These are phyloP conservation scores for Heliamphora pulchella DNA, from an alignment of 179 eudicot species.

Conservation along the genomic window DNA sequence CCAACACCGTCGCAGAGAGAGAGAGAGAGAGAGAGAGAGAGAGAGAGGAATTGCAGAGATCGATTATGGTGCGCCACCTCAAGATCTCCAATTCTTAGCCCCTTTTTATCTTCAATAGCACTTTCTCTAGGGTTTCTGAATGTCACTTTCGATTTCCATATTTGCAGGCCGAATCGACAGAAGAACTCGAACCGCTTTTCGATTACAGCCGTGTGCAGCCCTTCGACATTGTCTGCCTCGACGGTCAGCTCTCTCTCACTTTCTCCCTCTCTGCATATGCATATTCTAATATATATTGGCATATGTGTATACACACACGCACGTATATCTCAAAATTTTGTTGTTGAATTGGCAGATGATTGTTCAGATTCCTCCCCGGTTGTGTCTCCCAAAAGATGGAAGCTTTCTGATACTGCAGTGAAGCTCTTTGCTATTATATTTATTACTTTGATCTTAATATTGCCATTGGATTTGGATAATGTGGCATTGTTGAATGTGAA, in stretches of 20 bases:
- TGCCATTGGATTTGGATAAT: neutral
- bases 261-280: neutral
- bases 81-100: no score
- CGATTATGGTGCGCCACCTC: neutral
- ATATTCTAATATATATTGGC: neutral
- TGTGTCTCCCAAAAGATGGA: slow-evolving; percentile 28
- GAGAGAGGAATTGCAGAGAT: neutral
- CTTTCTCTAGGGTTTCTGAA: slow-evolving; percentile 13
- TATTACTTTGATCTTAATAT: neutral
- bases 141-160: neutral
- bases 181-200: slow-evolving; percentile 17
- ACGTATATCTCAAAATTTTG: neutral
- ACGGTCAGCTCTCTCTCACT: neutral
- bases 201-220: slow-evolving; percentile 15
- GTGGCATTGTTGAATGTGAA: neutral
- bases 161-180: slow-evolving; percentile 6
- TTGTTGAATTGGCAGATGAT: slow-evolving; percentile 22
- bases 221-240: neutral
- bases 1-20: no score
- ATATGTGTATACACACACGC: neutral
- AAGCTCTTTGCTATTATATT: neutral
- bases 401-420: slow-evolving; percentile 21
- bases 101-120: neutral
- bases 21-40: neutral
- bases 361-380: slow-evolving; percentile 21